Evolutionary conservation across 2,329 filamentous ascomycete species (phyloP), one percentile per base, ranked within the genome.

Genomic region (Ceratocystis ficicola): DNA sequence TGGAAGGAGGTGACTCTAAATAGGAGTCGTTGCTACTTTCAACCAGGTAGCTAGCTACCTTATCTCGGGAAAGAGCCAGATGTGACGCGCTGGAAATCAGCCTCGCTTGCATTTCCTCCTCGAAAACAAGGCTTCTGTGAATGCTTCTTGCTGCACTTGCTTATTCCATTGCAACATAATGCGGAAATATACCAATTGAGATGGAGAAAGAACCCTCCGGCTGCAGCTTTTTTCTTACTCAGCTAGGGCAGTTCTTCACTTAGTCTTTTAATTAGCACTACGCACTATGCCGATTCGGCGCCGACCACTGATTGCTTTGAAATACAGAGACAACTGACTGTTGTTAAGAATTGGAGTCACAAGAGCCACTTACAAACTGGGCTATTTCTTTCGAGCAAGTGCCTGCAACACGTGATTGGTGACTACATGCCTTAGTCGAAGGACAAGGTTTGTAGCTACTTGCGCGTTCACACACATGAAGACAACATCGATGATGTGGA

Each of bases 261-360:
- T 57, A 17, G 12, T 32, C 15, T 36, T 30, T 36, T 36, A 7
- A 36, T 59, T 59, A 28, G 15, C 55, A 59, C 55, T 36, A 36
- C 5, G 25, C 55, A 30, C 55, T 30, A 36, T 10, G 55, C 55
- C 55, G 55, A 59, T 36, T 59, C 55, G 55, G 55, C 30, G 28
- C 55, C 55, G 55, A 59, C 55, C 20, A 30, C 8, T 15, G 55
- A n/a, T n/a, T 59, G 55, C 55, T 59, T 59, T 59, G 55, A 59
- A 59, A 59, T 59, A 32, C 30, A 59, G 32, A 59, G 15, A 5
- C 25, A 32, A 36, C 55, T 30, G 25, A n/a, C 7, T 30, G 36
- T 59, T 30, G 55, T 36, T n/a, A 30, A 28, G 12, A n/a, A 32
- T 25, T 30, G 28, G 22, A 41, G 52, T 28, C 52, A 17, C 52